Base-by-base conservation (phyloP, 139 green algal genomes). In the Chlorella sorokiniana region DNA sequence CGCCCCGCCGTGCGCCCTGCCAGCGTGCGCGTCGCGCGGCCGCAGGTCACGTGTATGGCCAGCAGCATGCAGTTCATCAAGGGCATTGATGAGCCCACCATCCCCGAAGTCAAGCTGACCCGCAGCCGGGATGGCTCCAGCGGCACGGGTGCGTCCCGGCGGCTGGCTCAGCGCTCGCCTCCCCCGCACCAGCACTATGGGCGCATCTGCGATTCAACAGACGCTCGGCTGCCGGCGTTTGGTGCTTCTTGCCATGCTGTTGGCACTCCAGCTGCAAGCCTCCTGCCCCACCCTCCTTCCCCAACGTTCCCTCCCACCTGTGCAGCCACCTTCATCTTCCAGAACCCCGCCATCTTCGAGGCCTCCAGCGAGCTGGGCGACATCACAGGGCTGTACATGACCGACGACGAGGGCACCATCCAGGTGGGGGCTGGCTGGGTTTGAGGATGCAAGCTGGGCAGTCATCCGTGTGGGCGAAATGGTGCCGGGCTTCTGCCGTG, bases 321-420 rank as follows among this genome's bases (percentile, higher is more conserved):
- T 78, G 73, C 73, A 79, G 97, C 97, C 4, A 91, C 91, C 40
- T 99, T 99, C 77, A 52, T 95, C 1, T 99, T 99, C 73, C 83
- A 94, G 11, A 89, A 95, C 56, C 97, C 97, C 27, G 89, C 90
- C 51, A 88, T 99, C 8, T 99, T 99, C 83, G 93, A 99, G 84
- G 91, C 90, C 16, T 87, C 84, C 37, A 81, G 67, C 35, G 94
- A 98, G 85, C 83, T 94, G 69, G 95, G 95, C 3, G 95, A 98
- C 35, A 98, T 98, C 82, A 98, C 95, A 20, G 96, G 96, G 9
- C 86, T 99, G 68, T 99, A 97, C 89, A 91, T 99, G 90, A 85
- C 93, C 41, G 97, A 99, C 78, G 95, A 98, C 42, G 97, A 99
- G 87, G 93, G 94, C 85, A 83, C 52, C 37, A 51, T 79, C 52